Conservation (phyloP, 345 rosid species). For the Salix purpurea region DNA sequence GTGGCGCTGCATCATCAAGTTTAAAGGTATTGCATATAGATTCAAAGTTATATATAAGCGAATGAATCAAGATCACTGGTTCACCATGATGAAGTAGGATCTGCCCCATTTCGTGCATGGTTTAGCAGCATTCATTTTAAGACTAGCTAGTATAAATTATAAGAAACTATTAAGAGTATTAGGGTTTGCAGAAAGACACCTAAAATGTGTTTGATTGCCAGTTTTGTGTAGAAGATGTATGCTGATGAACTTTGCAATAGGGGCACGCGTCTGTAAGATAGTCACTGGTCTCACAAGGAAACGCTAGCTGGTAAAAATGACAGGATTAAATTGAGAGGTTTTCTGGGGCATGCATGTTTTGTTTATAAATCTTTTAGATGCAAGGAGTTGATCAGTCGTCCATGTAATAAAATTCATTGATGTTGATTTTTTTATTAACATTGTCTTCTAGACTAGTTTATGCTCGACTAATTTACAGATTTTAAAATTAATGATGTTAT, state of each 20-base stretch:
- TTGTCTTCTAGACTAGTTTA: too few species aligned
- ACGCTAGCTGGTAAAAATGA: not conserved
- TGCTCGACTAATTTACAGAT: rapidly evolving
- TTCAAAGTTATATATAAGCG: too few species aligned
- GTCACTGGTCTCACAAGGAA: not conserved
- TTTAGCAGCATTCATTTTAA: not conserved
- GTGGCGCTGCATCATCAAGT: constrained; percentile 20
- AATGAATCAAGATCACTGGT: not conserved
- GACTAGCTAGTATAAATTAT: not conserved
- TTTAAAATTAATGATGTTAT: too few species aligned
- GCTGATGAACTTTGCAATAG: not conserved
- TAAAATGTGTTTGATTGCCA: not conserved
- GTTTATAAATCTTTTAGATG: not conserved
- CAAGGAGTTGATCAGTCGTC: not conserved
- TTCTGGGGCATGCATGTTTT: not conserved
- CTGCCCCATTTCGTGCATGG: not conserved
- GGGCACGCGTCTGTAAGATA: not conserved
- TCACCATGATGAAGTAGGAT: not conserved
- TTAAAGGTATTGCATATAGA: constrained; percentile 25
- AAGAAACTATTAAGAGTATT: not conserved
- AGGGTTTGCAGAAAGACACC: not conserved
- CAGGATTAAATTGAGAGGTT: not conserved
- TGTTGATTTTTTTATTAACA: not conserved
- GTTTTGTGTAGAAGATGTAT: not conserved
- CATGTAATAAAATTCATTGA: not conserved